Base-by-base conservation (phyloP, 352 stramenopile species). In the Globisporangium solare region DNA sequence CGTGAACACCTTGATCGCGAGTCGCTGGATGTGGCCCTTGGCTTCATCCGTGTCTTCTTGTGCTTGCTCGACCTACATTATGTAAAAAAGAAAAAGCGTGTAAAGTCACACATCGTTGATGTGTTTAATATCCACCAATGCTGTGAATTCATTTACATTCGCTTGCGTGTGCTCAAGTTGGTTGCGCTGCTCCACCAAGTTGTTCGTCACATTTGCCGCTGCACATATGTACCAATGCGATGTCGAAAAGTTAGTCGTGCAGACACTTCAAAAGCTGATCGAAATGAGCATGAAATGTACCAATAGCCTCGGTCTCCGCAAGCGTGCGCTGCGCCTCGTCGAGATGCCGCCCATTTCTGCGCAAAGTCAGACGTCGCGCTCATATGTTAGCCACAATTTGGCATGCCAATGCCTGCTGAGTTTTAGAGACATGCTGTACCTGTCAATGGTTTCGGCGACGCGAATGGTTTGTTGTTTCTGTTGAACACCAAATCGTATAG, bases 281-380 rank as follows among this genome's bases (percentile, higher is more conserved):
- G 4, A 10, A 48, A 22, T 13, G 5, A 2, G 15, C 17, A 37
- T 2, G 8, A 56, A n/a, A 21, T 65, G 41, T 55, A 91, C 81
- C 81, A 27, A 89, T 84, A 0, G 74, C 68, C 62, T 91, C 81
- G 0, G 81, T 91, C 47, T 89, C 72, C 6, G 78, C 78, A 2
- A 91, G 55, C n/a, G 78, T 91, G 18, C 78, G 76, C 39, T 91
- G 78, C 0, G 78, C 79, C 62, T 88, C 78, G 32, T 88, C 73
- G 22, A 91, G 58, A 63, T 91, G 81, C n/a, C 74, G 68, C 18
- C 74, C 78, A 59, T 72, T 89, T 55, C 80, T 90, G 32, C n/a
- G 8, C 10, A 45, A 49, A 10, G 6, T 35, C 27, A 35, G 27
- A 35, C 5, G 10, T 35, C 27, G 27, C 27, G 10, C 27, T 35